phyloP scores from a whole-genome alignment of 2,329 filamentous ascomycete species.

The Mycogone perniciosa region DNA sequence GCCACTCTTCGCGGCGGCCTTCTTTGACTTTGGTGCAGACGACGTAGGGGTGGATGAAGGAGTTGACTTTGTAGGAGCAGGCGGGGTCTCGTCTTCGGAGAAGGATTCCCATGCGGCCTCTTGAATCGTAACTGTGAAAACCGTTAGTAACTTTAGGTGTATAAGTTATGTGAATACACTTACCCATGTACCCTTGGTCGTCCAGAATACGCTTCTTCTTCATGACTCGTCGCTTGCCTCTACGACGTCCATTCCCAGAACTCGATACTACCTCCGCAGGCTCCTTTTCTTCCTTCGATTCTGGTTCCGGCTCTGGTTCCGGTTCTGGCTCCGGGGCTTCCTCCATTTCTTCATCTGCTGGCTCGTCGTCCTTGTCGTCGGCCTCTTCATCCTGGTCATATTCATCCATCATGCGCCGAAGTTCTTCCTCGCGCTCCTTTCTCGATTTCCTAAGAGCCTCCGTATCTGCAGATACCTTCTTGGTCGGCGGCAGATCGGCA shows the following conservation, averaged over 20 bases:
- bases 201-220: slow-evolving; percentile 84
- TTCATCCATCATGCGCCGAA: slow-evolving; percentile 46
- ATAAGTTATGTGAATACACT: slow-evolving; percentile 25
- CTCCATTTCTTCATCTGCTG: slow-evolving; percentile 35
- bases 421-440: slow-evolving; percentile 33
- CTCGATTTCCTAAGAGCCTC: slow-evolving; percentile 24
- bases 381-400: slow-evolving; percentile 46
- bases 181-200: slow-evolving; percentile 84
- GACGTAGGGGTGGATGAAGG: slow-evolving; percentile 37
- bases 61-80: slow-evolving; percentile 48
- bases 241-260: slow-evolving; percentile 54
- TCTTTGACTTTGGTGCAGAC: slow-evolving; percentile 47
- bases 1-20: slow-evolving; percentile 46
- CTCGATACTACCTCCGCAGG: slow-evolving; percentile 49
- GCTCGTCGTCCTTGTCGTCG: slow-evolving; percentile 33
- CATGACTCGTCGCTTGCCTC: slow-evolving; percentile 73
- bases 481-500: slow-evolving; percentile 25
- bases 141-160: slow-evolving; percentile 1
- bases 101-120: slow-evolving; percentile 86
- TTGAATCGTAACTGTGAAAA: slow-evolving; percentile 67
- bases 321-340: slow-evolving; percentile 34
- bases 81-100: slow-evolving; percentile 74
- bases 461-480: slow-evolving; percentile 19
- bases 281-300: slow-evolving; percentile 35
- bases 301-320: slow-evolving; percentile 29